phyloP scores from a whole-genome alignment of 2,329 filamentous ascomycete genomes.

The Trichoderma harzianum region DNA sequence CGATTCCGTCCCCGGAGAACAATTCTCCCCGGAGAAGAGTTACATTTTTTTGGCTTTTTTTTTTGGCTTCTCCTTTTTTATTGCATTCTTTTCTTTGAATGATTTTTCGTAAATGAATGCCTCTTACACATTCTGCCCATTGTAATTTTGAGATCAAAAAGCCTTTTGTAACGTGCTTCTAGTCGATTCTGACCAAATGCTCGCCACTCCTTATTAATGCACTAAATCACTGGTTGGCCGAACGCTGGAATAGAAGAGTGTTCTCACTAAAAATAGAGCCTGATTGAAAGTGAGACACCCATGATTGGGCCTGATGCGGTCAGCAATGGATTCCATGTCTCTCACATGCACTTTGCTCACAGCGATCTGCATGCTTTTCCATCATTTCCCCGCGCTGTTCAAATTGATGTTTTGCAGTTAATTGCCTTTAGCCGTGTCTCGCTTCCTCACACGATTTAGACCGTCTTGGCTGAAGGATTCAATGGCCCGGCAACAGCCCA shows the following conservation, averaged over 20 bases:
- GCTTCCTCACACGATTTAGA: neutral
- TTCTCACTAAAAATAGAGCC: neutral
- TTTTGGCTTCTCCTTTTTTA: neutral
- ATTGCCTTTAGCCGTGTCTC: neutral
- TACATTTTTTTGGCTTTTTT: slow-evolving; percentile 17
- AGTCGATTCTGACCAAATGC: neutral
- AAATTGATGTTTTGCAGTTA: neutral
- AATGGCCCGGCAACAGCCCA: neutral
- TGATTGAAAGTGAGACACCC: neutral
- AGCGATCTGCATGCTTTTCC: neutral
- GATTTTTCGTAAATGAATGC: neutral
- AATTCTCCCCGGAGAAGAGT: slow-evolving; percentile 22
- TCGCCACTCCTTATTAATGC: neutral
- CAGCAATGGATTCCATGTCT: neutral
- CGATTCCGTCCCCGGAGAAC: slow-evolving; percentile 30
- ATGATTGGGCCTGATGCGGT: neutral
- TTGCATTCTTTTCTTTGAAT: neutral
- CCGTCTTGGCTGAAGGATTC: neutral
- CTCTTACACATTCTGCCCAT: neutral
- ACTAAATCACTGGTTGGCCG: neutral
- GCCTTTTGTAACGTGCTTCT: neutral
- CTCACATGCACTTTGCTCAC: neutral
- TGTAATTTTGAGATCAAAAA: neutral
- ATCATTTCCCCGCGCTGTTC: neutral
- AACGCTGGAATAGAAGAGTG: neutral